Evolutionary conservation across 176 grass and related monocot genomes (phyloP), one percentile per base, ranked within the genome.

Genomic region (Oryza meyeriana): DNA sequence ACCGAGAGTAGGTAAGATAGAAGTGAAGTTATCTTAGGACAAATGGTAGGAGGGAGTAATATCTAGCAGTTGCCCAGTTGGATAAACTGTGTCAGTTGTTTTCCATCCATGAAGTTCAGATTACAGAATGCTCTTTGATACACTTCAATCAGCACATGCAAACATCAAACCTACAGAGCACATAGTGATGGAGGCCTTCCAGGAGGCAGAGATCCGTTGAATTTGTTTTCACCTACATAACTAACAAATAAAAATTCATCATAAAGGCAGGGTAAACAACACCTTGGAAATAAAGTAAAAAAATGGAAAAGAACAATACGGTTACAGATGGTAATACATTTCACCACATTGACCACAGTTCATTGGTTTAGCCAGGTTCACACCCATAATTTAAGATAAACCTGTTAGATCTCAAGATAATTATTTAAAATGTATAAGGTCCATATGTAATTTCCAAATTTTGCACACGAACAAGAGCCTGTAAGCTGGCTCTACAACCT

Each of bases 151-250:
- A 44, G 78, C 10, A 38, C 13, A 20, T 65, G 8, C 12, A 77
- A 77, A 59, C 30, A 39, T 34, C 39, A 27, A 10, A 92, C 90
- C 86, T 92, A 92, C 86, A 85, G 34, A 64, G 74, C 55, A 63
- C 20, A 11, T 24, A 45, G 63, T 36, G 22, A 10, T 31, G 36
- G 69, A 79, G 82, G 18, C 52, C 75, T 25, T 73, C 72, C 47
- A 63, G 61, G 12, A 82, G 89, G 85, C 41, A 92, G 67, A 69
- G 1, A 42, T 79, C 67, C 90, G 26, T 14, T 80, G 52, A 92
- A 80, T 22, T 50, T 80, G 61, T 92, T 92, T 33, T 75, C 72
- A 75, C 90, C 86, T 58, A 72, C 35, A 89, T 77, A 92, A 25
- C 90, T 92, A 78, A 66, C 64, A 59, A 67, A 83, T 39, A 11